These are phyloP conservation scores for Picea abies DNA, from an alignment of 83 land plant genomes.

Conservation along the genomic window DNA sequence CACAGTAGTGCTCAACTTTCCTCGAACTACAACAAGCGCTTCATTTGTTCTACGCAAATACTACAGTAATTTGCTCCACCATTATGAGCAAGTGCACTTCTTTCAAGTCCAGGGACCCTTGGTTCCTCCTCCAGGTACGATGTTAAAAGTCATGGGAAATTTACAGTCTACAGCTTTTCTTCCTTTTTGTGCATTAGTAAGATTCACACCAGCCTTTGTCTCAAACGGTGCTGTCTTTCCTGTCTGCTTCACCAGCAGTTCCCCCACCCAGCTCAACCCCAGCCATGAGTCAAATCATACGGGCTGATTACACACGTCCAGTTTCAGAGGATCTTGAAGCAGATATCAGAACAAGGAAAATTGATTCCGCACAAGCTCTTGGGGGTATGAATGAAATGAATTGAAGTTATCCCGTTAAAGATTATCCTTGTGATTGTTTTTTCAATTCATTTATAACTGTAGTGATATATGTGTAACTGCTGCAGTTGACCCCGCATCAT, in stretches of 20 bases:
- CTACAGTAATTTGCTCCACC: slow-evolving; percentile 19
- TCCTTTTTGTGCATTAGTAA: background rate
- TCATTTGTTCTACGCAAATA: slow-evolving; percentile 17
- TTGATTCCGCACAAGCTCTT: slow-evolving; percentile 24
- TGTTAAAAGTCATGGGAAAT: background rate
- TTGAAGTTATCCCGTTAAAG: too few species aligned
- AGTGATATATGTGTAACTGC: background rate
- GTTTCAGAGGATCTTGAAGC: background rate
- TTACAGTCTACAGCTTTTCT: background rate
- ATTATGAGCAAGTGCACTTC: slow-evolving; percentile 27
- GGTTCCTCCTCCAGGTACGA: slow-evolving; percentile 20
- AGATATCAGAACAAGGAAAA: background rate
- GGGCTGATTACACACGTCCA: background rate
- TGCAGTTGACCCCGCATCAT: slow-evolving; percentile 38
- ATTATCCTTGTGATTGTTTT: background rate
- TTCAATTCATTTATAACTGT: background rate
- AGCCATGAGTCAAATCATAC: slow-evolving; percentile 9
- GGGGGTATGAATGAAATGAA: background rate
- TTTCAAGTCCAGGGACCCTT: slow-evolving; percentile 8
- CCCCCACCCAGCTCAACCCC: background rate
- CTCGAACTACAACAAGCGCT: slow-evolving; percentile 16
- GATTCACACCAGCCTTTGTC: background rate
- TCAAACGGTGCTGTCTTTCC: background rate
- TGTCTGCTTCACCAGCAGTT: background rate
- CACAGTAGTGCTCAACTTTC: slow-evolving; percentile 16